These are phyloP conservation scores for Amyloporia xantha DNA, from an alignment of 768 basidiomycete genomes.

Conservation along the genomic window DNA sequence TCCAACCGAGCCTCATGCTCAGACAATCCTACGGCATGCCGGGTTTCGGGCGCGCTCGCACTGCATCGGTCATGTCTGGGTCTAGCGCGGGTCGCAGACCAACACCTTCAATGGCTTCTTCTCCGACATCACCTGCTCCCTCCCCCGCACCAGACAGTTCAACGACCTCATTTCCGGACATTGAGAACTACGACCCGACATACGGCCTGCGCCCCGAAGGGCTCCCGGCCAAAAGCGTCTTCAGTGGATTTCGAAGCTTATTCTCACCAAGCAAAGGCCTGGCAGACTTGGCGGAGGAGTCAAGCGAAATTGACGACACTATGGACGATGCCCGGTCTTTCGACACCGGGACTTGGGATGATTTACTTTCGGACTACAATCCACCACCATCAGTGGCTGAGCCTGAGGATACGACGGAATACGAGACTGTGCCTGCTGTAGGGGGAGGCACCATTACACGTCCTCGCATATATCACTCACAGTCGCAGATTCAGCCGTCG, in stretches of 20 bases:
- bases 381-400: constrained; percentile 37
- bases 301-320: constrained; percentile 36
- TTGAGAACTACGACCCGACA: constrained; percentile 93
- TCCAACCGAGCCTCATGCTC: constrained; percentile 6
- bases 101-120: constrained; percentile 8
- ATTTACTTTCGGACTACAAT: constrained; percentile 39
- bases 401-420: constrained; percentile 45
- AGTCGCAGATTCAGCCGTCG: constrained; percentile 62
- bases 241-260: constrained; percentile 69
- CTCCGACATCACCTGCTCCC: constrained; percentile 25
- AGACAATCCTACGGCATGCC: constrained; percentile 2
- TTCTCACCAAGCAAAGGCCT: constrained; percentile 61
- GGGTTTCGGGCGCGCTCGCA: constrained; percentile 13
- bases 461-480: constrained; percentile 80
- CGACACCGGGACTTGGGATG: constrained; percentile 69
- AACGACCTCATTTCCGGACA: constrained; percentile 41
- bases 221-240: constrained; percentile 77
- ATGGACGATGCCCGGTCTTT: constrained; percentile 44
- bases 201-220: constrained; percentile 94
- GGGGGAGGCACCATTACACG: constrained; percentile 85
- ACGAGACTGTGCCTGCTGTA: constrained; percentile 86
- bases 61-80: constrained; percentile 14
- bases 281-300: constrained; percentile 74
- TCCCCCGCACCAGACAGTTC: constrained; percentile 18
- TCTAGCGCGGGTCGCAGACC: constrained; percentile 18